Evolutionary conservation across 306 rosid genomes (phyloP), one percentile per base, ranked within the genome.

Genomic region (Corylus americana): DNA sequence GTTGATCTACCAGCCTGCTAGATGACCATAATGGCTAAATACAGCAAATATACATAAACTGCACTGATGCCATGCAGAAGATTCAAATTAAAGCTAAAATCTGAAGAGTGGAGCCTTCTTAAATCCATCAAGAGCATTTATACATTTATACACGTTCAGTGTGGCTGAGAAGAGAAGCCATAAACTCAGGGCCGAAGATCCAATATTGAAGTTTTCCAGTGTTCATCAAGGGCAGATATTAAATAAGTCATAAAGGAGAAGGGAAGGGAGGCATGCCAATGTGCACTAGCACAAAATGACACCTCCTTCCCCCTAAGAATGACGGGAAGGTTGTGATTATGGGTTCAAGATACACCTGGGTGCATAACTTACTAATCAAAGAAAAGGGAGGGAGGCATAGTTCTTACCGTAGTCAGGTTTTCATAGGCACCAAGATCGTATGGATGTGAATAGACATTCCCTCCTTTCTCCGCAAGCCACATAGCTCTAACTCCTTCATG

Each of bases 391-490:
- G 71, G 71, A 20, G 27, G 47, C 37, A 25, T 27, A 66, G 74
- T 66, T 64, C 88, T 84, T 91, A 94, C 97, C 79, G 87, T 82
- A 31, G 92, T 82, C 79, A 95, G 85, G 87, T 95, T 95, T 88
- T 95, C 93, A 48, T 86, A 93, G 61, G 96, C 94, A 84, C 98
- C 97, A 69, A 93, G 89, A 89, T 93, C 97, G 69, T 95, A 92
- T 16, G 98, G 99, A 91, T 95, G 96, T 49, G 93, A 85, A 85
- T 95, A 95, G 72, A 91, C 70, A 82, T 82, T 77, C 74, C 99
- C 99, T 77, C 94, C 98, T 88, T 95, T 92, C 91, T 93, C 96
- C 14, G 92, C 96, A 83, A 95, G 98, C 98, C 96, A 91, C 89
- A 95, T 87, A 63, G 98, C 97, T 82, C 98, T 93, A 70, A 95